phyloP scores from a whole-genome alignment of 345 rosid species.

The Dimocarpus longan region DNA sequence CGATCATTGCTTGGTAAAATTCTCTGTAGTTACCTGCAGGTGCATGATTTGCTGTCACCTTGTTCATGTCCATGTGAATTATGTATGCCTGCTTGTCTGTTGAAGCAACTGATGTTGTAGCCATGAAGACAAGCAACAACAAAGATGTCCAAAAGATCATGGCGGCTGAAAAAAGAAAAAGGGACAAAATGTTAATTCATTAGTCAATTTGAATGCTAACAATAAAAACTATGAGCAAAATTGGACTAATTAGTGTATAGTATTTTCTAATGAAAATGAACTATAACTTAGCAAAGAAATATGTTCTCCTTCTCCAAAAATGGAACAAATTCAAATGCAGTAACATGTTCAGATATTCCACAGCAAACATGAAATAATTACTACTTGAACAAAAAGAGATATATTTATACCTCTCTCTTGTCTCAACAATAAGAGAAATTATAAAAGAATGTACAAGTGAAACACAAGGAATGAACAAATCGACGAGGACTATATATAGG shows the following conservation, averaged over 20 bases:
- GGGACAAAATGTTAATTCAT: not conserved
- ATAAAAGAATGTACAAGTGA: not conserved
- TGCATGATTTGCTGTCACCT: slow-evolving; percentile 27
- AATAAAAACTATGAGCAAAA: not conserved
- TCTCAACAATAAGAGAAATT: not conserved
- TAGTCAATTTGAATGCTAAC: not conserved
- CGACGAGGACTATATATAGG: slow-evolving; percentile 2
- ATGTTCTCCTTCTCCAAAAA: no score
- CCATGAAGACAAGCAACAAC: slow-evolving; percentile 30
- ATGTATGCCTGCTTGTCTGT: slow-evolving; percentile 51
- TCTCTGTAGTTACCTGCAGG: slow-evolving; percentile 23
- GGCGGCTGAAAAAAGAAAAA: slow-evolving; percentile 9
- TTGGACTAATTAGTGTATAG: no score
- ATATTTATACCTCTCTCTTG: not conserved
- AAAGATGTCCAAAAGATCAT: slow-evolving; percentile 31
- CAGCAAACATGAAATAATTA: no score
- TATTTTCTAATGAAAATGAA: no score
- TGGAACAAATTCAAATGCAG: no score
- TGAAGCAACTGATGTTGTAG: slow-evolving; percentile 33
- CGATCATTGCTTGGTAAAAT: slow-evolving; percentile 42
- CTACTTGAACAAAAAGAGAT: not conserved
- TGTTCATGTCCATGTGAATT: slow-evolving; percentile 58
- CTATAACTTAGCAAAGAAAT: no score
- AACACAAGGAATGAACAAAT: not conserved
- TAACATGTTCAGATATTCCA: no score